A percentile compares a stretch with the other conserved stretches of the same genome.
Conservation (phyloP, 192 early-diverging fungal species). For the Podila epicladia region DNA sequence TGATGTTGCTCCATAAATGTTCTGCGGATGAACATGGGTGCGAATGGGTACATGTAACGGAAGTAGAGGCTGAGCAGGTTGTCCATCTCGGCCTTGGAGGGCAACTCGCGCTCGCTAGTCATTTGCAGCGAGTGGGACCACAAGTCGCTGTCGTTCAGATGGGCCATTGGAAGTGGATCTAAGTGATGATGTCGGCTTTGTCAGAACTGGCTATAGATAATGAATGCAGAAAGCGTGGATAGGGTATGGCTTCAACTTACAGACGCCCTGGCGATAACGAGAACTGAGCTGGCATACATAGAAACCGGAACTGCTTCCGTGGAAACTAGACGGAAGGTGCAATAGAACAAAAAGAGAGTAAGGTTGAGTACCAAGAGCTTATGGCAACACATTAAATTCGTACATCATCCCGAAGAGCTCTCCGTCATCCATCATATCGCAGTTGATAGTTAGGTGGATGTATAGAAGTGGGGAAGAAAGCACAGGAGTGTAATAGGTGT, state of each 20-base stretch:
- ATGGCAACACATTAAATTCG: no score
- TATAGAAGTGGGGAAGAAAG: no score
- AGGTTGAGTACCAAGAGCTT: no score
- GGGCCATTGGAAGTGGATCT: conserved; percentile 50
- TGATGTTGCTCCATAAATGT: conserved; percentile 43
- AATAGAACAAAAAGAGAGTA: background rate
- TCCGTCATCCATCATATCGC: no score
- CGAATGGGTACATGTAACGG: conserved; percentile 73
- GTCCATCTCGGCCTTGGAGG: conserved; percentile 66
- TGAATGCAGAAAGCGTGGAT: background rate
- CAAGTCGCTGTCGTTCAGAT: conserved; percentile 49
- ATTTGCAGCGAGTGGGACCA: conserved; percentile 53
- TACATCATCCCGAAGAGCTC: no score
- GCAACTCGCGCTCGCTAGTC: conserved; percentile 59
- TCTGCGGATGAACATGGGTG: conserved; percentile 74
- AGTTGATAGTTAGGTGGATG: no score
- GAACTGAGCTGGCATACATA: conserved; percentile 77
- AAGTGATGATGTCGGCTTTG: background rate
- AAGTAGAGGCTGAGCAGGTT: conserved; percentile 74
- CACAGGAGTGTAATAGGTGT: no score
- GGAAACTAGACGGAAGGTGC: conserved; percentile 60
- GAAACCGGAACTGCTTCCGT: conserved; percentile 79
- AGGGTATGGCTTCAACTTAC: conserved; percentile 16
- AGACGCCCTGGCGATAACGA: conserved; percentile 61
- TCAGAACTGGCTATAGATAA: background rate